Percentiles rank a stretch among this genome's conserved stretches.
These are phyloP conservation scores for Biscogniauxia marginata DNA, from an alignment of 2,329 filamentous ascomycete genomes.

Conservation along the genomic window DNA sequence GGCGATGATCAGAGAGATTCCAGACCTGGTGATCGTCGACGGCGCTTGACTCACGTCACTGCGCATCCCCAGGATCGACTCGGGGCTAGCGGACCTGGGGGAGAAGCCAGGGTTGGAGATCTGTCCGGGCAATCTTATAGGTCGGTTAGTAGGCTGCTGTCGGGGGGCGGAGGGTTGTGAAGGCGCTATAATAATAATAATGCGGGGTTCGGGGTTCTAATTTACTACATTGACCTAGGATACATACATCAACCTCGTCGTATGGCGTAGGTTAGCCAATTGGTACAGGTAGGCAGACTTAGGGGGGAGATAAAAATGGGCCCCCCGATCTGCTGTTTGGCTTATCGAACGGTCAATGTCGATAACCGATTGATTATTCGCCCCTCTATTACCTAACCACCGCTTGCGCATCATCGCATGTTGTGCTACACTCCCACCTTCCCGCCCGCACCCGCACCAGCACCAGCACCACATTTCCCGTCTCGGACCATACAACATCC, in stretches of 20 bases:
- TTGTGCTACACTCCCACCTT: background rate
- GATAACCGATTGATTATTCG: background rate
- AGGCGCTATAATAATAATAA: background rate
- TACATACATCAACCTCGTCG: too few species aligned
- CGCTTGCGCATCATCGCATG: background rate
- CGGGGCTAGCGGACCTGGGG: background rate
- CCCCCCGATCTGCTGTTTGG: background rate
- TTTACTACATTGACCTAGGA: background rate
- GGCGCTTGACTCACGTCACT: background rate
- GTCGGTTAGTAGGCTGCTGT: too few species aligned
- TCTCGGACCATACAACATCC: too few species aligned
- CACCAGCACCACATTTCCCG: too few species aligned
- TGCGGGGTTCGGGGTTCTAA: background rate
- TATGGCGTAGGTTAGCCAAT: too few species aligned
- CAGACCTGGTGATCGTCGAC: background rate
- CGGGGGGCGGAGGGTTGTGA: background rate
- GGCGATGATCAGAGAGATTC: background rate
- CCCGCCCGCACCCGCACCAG: background rate
- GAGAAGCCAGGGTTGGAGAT: background rate
- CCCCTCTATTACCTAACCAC: background rate
- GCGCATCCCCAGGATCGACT: background rate
- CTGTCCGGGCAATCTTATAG: background rate
- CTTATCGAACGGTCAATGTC: background rate
- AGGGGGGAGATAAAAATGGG: background rate
- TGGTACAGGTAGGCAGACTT: background rate